Evolutionary conservation across 495 filamentous ascomycete genomes (phyloP).

Genomic region (Entonaema liquescens): DNA sequence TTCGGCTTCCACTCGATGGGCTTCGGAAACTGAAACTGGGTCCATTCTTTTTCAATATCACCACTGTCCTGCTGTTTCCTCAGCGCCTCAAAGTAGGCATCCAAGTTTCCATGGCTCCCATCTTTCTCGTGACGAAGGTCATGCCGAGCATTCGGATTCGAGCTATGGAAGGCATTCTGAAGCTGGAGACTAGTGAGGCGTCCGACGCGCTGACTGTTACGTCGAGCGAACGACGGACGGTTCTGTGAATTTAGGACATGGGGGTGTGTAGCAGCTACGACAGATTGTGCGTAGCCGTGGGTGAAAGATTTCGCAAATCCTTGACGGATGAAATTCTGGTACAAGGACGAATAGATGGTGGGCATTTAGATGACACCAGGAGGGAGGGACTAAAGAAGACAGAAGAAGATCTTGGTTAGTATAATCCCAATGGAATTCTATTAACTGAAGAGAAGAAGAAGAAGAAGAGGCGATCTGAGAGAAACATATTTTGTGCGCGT

Average conservation of each 20-base stretch:
- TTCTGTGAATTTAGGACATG: conserved; percentile 80
- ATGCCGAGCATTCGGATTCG: conserved; percentile 36
- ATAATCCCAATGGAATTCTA: not conserved
- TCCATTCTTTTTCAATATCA: conserved; percentile 80
- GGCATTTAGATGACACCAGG: conserved; percentile 67
- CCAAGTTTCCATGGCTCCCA: conserved; percentile 64
- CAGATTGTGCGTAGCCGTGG: conserved; percentile 96
- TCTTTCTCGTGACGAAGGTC: conserved; percentile 57
- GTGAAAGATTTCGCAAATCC: conserved; percentile 95
- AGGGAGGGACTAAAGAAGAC: conserved; percentile 47
- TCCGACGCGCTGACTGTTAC: conserved; percentile 60
- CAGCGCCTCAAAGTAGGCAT: conserved; percentile 89
- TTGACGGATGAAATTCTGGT: conserved; percentile 92
- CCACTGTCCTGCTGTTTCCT: conserved; percentile 76
- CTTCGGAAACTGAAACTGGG: conserved; percentile 86
- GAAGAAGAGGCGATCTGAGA: not conserved
- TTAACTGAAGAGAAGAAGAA: not conserved
- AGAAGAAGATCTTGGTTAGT: conserved; percentile 14
- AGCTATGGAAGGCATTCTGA: conserved; percentile 77
- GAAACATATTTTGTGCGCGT: conserved; percentile 4
- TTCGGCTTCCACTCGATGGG: conserved; percentile 86
- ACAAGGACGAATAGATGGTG: conserved; percentile 65
- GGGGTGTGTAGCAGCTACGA: conserved; percentile 90
- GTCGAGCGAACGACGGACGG: conserved; percentile 62
- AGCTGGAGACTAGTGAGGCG: conserved; percentile 69